Base-by-base conservation (phyloP, 495 filamentous ascomycete genomes). In the Podospora sp. region DNA sequence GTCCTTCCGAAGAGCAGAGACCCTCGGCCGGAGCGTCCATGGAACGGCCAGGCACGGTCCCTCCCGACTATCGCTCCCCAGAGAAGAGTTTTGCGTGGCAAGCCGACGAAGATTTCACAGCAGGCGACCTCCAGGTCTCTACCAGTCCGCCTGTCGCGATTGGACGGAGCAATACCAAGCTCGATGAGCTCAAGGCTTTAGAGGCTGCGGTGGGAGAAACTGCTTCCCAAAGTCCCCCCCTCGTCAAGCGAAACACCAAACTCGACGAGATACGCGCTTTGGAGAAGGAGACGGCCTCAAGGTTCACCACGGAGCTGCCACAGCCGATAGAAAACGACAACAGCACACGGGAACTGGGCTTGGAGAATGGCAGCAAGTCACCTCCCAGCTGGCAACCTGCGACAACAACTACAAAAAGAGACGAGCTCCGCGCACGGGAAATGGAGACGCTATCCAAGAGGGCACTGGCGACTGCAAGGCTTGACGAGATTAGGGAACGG, bases 41-140 rank as follows among this genome's bases (percentile, higher is more conserved):
- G 25, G 65, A 76, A 18, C 76, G 73, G 51, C 82, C 80, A n/a
- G 68, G 68, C n/a, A 71, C 78, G 40, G 68, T 70, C 8, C 75
- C 73, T 29, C 71, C 69, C 1, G 65, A 68, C n/a, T 67, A 76
- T 24, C 68, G 73, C 14, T 84, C 85, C 22, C 77, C 83, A 2
- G 65, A 73, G 78, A 86, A 82, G 66, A 80, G 80, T 66, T 81
- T 77, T 22, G 81, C 84, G 26, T 88, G 84, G 86, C 81, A 90
- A 51, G 71, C 83, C 20, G 83, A 85, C 55, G 79, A 84, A 6
- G 89, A 91, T 46, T 89, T 92, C 66, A 90, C 88, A n/a, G 85
- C 82, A 26, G 81, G 79, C 22, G 87, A 88, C 55, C 65, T 90
- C 33, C 84, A 90, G 58, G 70, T 88, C 8, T 90, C 89, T 3